Evolutionary conservation across 768 basidiomycete genomes (phyloP), one percentile per base, ranked within the genome.

Genomic region (Mycena epipterygia): DNA sequence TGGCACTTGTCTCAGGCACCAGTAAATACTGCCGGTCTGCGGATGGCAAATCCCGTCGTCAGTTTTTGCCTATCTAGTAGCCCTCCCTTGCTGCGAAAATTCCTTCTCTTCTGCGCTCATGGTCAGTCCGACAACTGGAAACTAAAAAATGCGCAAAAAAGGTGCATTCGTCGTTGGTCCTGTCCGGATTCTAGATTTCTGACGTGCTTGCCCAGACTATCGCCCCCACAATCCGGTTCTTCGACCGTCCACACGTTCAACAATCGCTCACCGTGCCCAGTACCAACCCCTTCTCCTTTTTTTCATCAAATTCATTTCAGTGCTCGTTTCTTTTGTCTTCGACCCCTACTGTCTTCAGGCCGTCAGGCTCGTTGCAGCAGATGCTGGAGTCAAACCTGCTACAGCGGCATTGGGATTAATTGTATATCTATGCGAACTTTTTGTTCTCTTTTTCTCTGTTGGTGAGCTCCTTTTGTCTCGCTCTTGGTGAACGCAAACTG

Each of bases 81-180:
- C n/a, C n/a, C n/a, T n/a, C n/a, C n/a, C n/a, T n/a, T n/a, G n/a
- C n/a, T n/a, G n/a, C n/a, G n/a, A n/a, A n/a, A n/a, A n/a, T n/a
- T n/a, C n/a, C n/a, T n/a, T n/a, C n/a, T n/a, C n/a, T n/a, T n/a
- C n/a, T n/a, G n/a, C n/a, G n/a, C n/a, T n/a, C n/a, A n/a, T n/a
- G n/a, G n/a, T n/a, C n/a, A n/a, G n/a, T n/a, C n/a, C n/a, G n/a
- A n/a, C n/a, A n/a, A n/a, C n/a, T n/a, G n/a, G n/a, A n/a, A n/a
- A n/a, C n/a, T n/a, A n/a, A 3, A 60, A 33, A 60, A 60, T 60
- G 58, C 58, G 58, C 11, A 60, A 60, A 23, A 60, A 60, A 60
- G 58, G 58, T 48, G 4, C 4, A 2, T 23, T 2, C 6, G 11
- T 14, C 16, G 14, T 2, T 9, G 2, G 2, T 9, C 14, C n/a